Base-by-base conservation (phyloP, 78 protist species). In the Dictyostelium firmibasis region DNA sequence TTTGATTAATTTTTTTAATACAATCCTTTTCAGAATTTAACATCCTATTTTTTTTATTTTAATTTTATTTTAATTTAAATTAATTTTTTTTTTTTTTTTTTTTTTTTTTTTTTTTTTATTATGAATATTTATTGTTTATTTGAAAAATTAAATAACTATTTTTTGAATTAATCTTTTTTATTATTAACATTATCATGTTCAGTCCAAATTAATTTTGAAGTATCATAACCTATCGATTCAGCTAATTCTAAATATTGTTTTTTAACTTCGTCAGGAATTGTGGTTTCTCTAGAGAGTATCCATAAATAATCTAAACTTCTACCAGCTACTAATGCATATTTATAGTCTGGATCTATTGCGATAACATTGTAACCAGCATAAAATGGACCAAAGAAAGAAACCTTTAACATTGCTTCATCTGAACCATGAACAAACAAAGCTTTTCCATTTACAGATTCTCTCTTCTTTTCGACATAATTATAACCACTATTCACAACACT, bases 301-400 rank as follows among this genome's bases (percentile, higher is more conserved):
- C 84, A 78, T 25, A 78, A 50, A 78, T 41, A 78, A 41, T 41
- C 60, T 25, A n/a, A 41, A 9, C 14, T 11, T 41, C 53, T 27
- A 43, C 84, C 84, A 27, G 53, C 36, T 3, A 78, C 38, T 25
- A 78, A 41, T 6, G 64, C 60, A 83, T n/a, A 83, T 64, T 33
- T 27, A 78, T 41, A 78, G 0, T 78, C 84, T 2, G 8, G 33
- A 41, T 78, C 84, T 2, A 41, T n/a, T 25, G 60, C 25, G 4
- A 78, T n/a, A 14, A 78, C 60, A 41, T 78, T 78, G 35, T 78
- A 78, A 2, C 84, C 84, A 13, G 41, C 25, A 41, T 78, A 78
- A 43, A 78, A 78, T 35, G 84, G 84, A 10, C 50, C 64, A 20
- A 74, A 74, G n/a, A 78, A 78, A 10, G 67, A 41, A 2, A 78